Percentiles rank a stretch among this genome's conserved stretches.
Evolutionary conservation across 2,329 filamentous ascomycete genomes (phyloP).

Genomic region (Erysiphe pulchra): DNA sequence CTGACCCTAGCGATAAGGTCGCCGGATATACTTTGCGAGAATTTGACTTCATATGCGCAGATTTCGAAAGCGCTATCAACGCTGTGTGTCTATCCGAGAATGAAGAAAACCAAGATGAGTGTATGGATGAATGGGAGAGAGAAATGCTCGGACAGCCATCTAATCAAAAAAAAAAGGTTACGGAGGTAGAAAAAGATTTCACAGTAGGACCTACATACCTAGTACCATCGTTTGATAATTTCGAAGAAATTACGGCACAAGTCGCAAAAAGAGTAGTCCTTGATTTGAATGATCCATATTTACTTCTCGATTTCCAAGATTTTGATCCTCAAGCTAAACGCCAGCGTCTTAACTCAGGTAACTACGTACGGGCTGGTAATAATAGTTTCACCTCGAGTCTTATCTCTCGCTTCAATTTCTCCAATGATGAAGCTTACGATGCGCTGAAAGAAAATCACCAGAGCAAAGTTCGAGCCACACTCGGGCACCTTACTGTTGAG

Average conservation of each 20-base stretch:
- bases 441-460: slow-evolving; percentile 90
- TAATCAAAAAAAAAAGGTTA: slow-evolving; percentile 40
- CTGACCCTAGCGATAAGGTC: slow-evolving; percentile 30
- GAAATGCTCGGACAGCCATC: slow-evolving; percentile 25
- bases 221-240: slow-evolving; percentile 56
- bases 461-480: slow-evolving; percentile 77
- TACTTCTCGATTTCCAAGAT: slow-evolving; percentile 59
- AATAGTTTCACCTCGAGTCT: slow-evolving; percentile 48
- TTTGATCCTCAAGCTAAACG: slow-evolving; percentile 36
- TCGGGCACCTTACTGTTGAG: slow-evolving; percentile 79
- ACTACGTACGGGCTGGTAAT: slow-evolving; percentile 38
- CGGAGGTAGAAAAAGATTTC: slow-evolving; percentile 26
- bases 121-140: slow-evolving; percentile 35
- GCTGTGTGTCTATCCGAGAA: slow-evolving; percentile 8
- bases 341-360: slow-evolving; percentile 10
- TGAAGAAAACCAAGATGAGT: slow-evolving; percentile 15
- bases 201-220: slow-evolving; percentile 31
- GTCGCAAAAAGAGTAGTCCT: slow-evolving; percentile 57
- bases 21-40: slow-evolving; percentile 58
- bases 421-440: slow-evolving; percentile 89
- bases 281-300: slow-evolving; percentile 67
- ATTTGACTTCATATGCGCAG: slow-evolving; percentile 60
- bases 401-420: slow-evolving; percentile 72
- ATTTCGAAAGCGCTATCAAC: slow-evolving; percentile 48
- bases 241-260: slow-evolving; percentile 43